Evolutionary conservation across 306 rosid species (phyloP).

Genomic region (Fragaria vesca): DNA sequence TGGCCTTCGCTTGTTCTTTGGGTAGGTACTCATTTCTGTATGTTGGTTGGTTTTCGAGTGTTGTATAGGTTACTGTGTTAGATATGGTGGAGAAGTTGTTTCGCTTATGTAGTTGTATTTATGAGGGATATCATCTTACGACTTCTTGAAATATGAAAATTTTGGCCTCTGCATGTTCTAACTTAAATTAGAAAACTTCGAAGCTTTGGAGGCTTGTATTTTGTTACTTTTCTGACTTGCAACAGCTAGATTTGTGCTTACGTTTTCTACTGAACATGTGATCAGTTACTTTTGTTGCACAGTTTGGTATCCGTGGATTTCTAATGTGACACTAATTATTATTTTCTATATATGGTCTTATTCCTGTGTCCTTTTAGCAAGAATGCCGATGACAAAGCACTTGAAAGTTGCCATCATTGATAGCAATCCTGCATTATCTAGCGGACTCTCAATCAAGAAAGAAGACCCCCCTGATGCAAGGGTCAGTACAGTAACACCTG

Average conservation of each 20-base stretch:
- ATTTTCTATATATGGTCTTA: slow-evolving; percentile 4
- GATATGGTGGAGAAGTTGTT: background rate
- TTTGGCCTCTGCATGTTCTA: background rate
- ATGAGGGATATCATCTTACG: background rate
- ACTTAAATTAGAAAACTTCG: background rate
- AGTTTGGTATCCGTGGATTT: background rate
- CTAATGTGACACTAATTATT: background rate
- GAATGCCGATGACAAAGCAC: slow-evolving; percentile 84
- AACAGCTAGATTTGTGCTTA: background rate
- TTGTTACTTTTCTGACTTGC: background rate
- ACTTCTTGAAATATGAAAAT: background rate
- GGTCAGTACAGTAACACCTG: slow-evolving; percentile 92
- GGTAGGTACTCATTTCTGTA: slow-evolving; percentile 51
- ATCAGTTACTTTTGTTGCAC: background rate
- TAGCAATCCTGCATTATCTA: slow-evolving; percentile 76
- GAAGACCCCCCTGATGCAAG: slow-evolving; percentile 89
- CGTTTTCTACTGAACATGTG: background rate
- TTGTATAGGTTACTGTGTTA: background rate
- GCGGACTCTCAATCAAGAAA: slow-evolving; percentile 52
- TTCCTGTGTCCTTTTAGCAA: slow-evolving; percentile 54
- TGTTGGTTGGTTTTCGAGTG: background rate
- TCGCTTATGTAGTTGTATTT: background rate
- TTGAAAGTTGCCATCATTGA: slow-evolving; percentile 90
- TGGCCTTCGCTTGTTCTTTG: slow-evolving; percentile 91
- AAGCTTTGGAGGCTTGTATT: background rate